Percentiles rank a stretch among this genome's conserved stretches.
phyloP scores from a whole-genome alignment of 163 green algal species.

The Coccomyxa subellipsoidea region DNA sequence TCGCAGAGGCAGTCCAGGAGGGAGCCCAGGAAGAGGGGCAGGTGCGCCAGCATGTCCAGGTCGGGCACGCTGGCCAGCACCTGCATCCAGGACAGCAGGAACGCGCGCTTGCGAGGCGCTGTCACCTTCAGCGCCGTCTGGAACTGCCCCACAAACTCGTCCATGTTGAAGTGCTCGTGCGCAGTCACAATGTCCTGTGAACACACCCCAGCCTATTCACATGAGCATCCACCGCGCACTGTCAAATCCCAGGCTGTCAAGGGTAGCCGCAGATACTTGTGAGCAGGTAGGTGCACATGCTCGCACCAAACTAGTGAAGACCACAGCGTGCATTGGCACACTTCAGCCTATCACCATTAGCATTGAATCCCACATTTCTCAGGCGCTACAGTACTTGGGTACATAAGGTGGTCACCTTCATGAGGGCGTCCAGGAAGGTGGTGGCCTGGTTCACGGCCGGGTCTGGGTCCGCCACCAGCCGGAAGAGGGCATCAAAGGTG shows the following conservation, averaged over 20 bases:
- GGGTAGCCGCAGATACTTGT: too few species aligned
- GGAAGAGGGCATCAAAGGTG: conserved; percentile 86
- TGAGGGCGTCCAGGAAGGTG: conserved; percentile 87
- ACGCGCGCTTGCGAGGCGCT: conserved; percentile 85
- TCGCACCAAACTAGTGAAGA: too few species aligned
- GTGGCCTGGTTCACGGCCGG: conserved; percentile 90
- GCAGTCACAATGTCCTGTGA: conserved; percentile 62
- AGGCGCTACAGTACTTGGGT: too few species aligned
- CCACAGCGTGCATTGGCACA: too few species aligned
- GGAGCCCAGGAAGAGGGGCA: conserved; percentile 88
- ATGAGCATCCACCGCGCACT: too few species aligned
- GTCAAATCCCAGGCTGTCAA: too few species aligned
- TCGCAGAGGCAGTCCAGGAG: conserved; percentile 79
- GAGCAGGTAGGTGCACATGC: too few species aligned
- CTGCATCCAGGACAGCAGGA: conserved; percentile 76
- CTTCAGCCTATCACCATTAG: too few species aligned
- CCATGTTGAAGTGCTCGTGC: conserved; percentile 67
- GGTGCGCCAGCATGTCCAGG: conserved; percentile 83
- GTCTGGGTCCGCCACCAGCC: conserved; percentile 85
- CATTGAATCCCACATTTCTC: too few species aligned
- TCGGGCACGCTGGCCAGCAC: conserved; percentile 85
- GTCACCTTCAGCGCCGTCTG: conserved; percentile 72
- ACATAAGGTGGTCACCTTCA: conserved; percentile 64
- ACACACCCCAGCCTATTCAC: not conserved
- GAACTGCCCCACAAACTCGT: conserved; percentile 84